These are phyloP conservation scores for Immersiporthe knoxdaviesiana DNA, from an alignment of 2,329 filamentous ascomycete species.

Conservation along the genomic window DNA sequence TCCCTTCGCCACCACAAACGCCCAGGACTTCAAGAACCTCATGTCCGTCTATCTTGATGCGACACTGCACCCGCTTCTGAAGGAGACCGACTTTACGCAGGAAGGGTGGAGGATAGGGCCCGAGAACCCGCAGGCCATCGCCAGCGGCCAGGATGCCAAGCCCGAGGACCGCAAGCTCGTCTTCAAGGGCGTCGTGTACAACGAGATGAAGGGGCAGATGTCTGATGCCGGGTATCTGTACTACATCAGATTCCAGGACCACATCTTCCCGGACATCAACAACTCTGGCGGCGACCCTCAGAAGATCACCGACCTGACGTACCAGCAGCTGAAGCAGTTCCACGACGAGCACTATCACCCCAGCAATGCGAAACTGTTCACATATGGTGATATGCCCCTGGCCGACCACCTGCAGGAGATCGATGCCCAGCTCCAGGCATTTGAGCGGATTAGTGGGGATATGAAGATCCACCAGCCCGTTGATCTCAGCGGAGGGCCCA, in stretches of 20 bases:
- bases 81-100: slow-evolving; percentile 89
- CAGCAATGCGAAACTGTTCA: slow-evolving; percentile 94
- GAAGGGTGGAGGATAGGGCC: slow-evolving; percentile 97
- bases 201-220: slow-evolving; percentile 99
- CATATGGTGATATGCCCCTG: slow-evolving; percentile 91
- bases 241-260: slow-evolving; percentile 93
- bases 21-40: slow-evolving; percentile 92
- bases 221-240: slow-evolving; percentile 95
- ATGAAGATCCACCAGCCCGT: slow-evolving; percentile 77
- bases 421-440: slow-evolving; percentile 72
- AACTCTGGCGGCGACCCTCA: slow-evolving; percentile 97
- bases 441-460: slow-evolving; percentile 72
- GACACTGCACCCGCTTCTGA: slow-evolving; percentile 85
- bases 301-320: slow-evolving; percentile 93
- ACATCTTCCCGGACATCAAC: slow-evolving; percentile 91
- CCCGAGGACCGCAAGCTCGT: slow-evolving; percentile 71
- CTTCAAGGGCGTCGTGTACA: slow-evolving; percentile 98
- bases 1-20: slow-evolving; percentile 95
- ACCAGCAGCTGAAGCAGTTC: slow-evolving; percentile 85
- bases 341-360: slow-evolving; percentile 95
- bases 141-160: slow-evolving; percentile 46
- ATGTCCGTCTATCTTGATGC: slow-evolving; percentile 97
- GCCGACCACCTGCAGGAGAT: slow-evolving; percentile 79
- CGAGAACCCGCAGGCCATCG: slow-evolving; percentile 73
- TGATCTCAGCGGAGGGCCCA: slow-evolving; percentile 67